Percentiles rank a stretch among this genome's conserved stretches.
Evolutionary conservation across 495 filamentous ascomycete species (phyloP).

Genomic region (Penicillium longicatenatum): DNA sequence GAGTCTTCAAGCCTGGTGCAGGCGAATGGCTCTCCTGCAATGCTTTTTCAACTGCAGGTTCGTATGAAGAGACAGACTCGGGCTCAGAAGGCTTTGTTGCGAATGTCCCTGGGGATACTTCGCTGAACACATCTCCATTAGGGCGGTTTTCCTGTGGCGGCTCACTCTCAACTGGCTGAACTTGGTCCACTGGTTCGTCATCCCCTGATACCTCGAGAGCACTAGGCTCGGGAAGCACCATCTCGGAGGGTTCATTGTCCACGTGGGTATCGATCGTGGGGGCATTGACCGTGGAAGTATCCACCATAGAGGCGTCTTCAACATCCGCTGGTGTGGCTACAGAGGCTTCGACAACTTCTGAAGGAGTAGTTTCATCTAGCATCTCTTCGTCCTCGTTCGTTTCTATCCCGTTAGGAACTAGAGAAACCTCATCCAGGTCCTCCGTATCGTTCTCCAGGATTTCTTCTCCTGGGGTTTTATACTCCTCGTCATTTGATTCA

Average conservation of each 20-base stretch:
- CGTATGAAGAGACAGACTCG: slow-evolving; percentile 64
- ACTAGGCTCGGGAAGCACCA: slow-evolving; percentile 11
- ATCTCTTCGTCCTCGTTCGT: slow-evolving; percentile 15
- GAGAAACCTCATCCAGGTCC: slow-evolving; percentile 49
- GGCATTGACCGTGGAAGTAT: slow-evolving; percentile 7
- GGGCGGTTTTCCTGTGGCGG: slow-evolving; percentile 23
- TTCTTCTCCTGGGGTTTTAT: slow-evolving; percentile 21
- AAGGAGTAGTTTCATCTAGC: slow-evolving; percentile 21
- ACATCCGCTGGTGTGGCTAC: slow-evolving; percentile 13
- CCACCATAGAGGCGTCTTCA: slow-evolving; percentile 17
- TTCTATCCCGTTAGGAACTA: slow-evolving; percentile 41
- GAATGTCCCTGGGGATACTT: slow-evolving; percentile 60
- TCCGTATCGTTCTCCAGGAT: slow-evolving; percentile 29
- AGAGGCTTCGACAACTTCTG: slow-evolving; percentile 21
- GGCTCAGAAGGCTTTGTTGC: slow-evolving; percentile 69
- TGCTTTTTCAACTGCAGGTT: slow-evolving; percentile 42
- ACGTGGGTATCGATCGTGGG: not conserved
- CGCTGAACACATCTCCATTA: slow-evolving; percentile 42
- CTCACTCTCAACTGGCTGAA: slow-evolving; percentile 18
- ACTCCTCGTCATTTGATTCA: slow-evolving; percentile 20
- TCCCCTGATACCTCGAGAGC: not conserved
- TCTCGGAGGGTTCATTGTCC: slow-evolving; percentile 13
- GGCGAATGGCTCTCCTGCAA: slow-evolving; percentile 35
- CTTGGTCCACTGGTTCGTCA: slow-evolving; percentile 14
- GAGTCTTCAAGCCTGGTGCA: slow-evolving; percentile 59